Evolutionary conservation across 2,329 filamentous ascomycete genomes (phyloP).

Genomic region (Sarocladium brachiariae): DNA sequence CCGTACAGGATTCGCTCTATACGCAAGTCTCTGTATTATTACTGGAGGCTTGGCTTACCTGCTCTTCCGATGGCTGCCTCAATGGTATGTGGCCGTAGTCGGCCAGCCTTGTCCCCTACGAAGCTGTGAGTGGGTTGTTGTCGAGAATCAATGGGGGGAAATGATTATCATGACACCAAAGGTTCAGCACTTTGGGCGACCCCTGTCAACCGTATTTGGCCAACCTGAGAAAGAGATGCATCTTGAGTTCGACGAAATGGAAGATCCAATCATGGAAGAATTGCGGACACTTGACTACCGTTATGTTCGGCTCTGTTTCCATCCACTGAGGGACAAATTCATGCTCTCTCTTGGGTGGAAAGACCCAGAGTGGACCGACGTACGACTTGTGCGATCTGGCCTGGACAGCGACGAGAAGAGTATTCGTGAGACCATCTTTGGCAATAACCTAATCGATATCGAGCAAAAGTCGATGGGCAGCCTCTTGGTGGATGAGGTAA

Average conservation of each 20-base stretch:
- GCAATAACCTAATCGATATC: constrained; percentile 85
- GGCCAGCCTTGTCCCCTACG: constrained; percentile 63
- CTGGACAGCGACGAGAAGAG: constrained; percentile 86
- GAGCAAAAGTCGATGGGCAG: constrained; percentile 79
- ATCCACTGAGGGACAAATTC: constrained; percentile 85
- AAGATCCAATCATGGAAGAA: constrained; percentile 66
- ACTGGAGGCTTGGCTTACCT: constrained; percentile 78
- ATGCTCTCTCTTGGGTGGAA: constrained; percentile 86
- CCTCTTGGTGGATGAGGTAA: constrained; percentile 80
- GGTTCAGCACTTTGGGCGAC: constrained; percentile 44
- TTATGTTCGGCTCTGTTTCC: constrained; percentile 88
- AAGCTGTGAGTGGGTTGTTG: constrained; percentile 82
- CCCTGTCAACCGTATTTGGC: constrained; percentile 60
- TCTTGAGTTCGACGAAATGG: constrained; percentile 50
- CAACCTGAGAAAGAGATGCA: constrained; percentile 52
- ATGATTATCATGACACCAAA: constrained; percentile 69
- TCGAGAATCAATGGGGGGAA: constrained; percentile 98
- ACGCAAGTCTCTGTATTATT: constrained; percentile 61
- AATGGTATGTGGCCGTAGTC: constrained; percentile 72
- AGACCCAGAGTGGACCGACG: constrained; percentile 80
- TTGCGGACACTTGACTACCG: constrained; percentile 83
- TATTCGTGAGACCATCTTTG: constrained; percentile 78
- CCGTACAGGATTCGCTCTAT: constrained; percentile 58
- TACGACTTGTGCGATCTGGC: constrained; percentile 66
- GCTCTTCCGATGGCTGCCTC: constrained; percentile 81